A percentile compares a stretch with the other conserved stretches of the same genome.
Conservation (phyloP, 2,329 filamentous ascomycete genomes). For the Aureobasidium sp. region DNA sequence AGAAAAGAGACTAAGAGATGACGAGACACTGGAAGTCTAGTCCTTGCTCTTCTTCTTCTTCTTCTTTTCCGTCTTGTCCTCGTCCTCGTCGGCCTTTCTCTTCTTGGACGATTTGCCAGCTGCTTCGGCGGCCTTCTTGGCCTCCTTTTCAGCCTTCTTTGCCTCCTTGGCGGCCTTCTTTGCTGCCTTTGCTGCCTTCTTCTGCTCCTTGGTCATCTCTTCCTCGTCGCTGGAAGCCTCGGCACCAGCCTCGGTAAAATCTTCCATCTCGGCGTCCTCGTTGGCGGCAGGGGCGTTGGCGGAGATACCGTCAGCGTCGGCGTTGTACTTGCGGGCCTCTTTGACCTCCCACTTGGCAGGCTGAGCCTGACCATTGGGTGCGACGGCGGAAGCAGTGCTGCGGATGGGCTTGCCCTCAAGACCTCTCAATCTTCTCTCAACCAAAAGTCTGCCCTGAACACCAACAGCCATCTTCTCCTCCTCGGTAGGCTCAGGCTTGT, state of each 20-base stretch:
- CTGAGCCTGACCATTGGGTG: conserved; percentile 60
- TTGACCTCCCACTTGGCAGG: conserved; percentile 83
- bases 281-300: conserved; percentile 56
- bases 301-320: conserved; percentile 78
- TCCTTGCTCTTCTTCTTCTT: conserved; percentile 21
- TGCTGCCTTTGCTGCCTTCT: conserved; percentile 18
- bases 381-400: conserved; percentile 67
- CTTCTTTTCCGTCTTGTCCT: conserved; percentile 19
- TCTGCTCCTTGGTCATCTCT: conserved; percentile 17
- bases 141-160: conserved; percentile 18
- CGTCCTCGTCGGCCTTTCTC: conserved; percentile 18
- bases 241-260: conserved; percentile 13
- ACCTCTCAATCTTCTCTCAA: conserved; percentile 67
- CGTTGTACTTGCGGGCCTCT: conserved; percentile 90
- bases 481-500: conserved; percentile 60
- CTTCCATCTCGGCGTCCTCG: conserved; percentile 41
- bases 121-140: conserved; percentile 19
- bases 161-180: conserved; percentile 18
- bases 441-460: conserved; percentile 60
- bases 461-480: conserved; percentile 83
- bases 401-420: conserved; percentile 88
- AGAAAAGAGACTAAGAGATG: conserved; percentile 2
- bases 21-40: not conserved
- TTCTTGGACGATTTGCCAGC: conserved; percentile 13
- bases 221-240: conserved; percentile 16